phyloP scores from a whole-genome alignment of 768 basidiomycete genomes.

The Daedalea quercina region DNA sequence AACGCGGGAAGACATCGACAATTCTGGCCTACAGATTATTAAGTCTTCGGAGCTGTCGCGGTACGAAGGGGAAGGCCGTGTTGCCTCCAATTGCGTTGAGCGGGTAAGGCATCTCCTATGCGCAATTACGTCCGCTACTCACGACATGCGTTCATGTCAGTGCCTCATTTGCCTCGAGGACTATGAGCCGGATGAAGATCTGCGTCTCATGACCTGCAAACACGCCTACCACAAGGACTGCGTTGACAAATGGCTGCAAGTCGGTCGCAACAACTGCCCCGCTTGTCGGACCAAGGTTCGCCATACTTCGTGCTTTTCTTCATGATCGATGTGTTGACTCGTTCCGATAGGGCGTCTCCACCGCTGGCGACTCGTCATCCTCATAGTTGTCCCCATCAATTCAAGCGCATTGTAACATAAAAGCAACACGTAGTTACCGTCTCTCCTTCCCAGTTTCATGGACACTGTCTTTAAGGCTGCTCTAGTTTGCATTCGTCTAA shows the following conservation, averaged over 20 bases:
- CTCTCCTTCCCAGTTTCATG: not conserved
- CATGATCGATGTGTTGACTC: not conserved
- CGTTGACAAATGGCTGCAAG: conserved; percentile 79
- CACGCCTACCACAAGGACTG: conserved; percentile 90
- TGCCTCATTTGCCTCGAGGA: conserved; percentile 87
- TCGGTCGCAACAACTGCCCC: conserved; percentile 86
- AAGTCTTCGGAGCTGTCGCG: conserved; percentile 34
- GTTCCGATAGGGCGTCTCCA: conserved; percentile 13
- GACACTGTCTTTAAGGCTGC: not conserved
- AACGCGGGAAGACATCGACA: conserved; percentile 78
- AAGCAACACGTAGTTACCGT: not conserved
- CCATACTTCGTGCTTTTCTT: not conserved
- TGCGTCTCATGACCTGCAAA: conserved; percentile 75
- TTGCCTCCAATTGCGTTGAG: conserved; percentile 76
- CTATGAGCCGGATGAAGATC: conserved; percentile 69
- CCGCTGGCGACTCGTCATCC: conserved; percentile 7
- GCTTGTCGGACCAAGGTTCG: conserved; percentile 77
- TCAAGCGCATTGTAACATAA: not conserved
- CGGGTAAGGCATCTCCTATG: conserved; percentile 41
- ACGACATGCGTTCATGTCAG: conserved; percentile 26
- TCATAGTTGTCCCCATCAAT: not conserved
- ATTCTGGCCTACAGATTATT: conserved; percentile 74
- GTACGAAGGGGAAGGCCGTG: conserved; percentile 54
- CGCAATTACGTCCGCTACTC: not conserved
- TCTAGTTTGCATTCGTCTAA: not conserved